Evolutionary conservation across 2,329 filamentous ascomycete species (phyloP).

Genomic region (Meredithiella fracta): DNA sequence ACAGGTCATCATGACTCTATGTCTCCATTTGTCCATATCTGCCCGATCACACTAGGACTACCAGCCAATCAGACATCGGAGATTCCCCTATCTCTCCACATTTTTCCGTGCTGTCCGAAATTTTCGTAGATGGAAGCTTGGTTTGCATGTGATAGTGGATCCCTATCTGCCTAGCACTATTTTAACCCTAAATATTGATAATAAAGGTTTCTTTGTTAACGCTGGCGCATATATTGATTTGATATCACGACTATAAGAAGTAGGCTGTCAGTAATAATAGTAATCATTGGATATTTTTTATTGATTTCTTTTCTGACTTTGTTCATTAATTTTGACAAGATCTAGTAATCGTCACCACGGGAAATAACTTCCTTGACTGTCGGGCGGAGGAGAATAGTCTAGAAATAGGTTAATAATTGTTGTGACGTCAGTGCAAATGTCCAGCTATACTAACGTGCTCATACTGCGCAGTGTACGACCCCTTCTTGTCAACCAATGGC

Average conservation of each 20-base stretch:
- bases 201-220: too few relatives aligned
- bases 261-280: too few relatives aligned
- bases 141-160: constrained; percentile 4
- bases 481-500: constrained; percentile 69
- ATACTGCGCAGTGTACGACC: constrained; percentile 74
- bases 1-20: too few relatives aligned
- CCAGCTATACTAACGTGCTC: constrained; percentile 58
- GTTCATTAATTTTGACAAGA: background rate
- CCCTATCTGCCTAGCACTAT: background rate
- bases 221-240: too few relatives aligned
- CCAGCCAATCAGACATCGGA: too few relatives aligned
- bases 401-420: background rate
- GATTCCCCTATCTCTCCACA: too few relatives aligned
- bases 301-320: background rate
- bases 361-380: constrained; percentile 68
- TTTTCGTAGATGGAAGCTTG: too few relatives aligned
- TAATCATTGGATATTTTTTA: background rate
- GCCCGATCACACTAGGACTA: too few relatives aligned
- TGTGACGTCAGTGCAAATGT: constrained; percentile 1
- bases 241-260: too few relatives aligned
- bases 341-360: constrained; percentile 59
- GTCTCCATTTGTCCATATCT: too few relatives aligned
- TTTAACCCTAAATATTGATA: background rate
- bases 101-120: too few relatives aligned
- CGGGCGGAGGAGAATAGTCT: constrained; percentile 55